A percentile compares a stretch with the other conserved stretches of the same genome.
Evolutionary conservation across 768 basidiomycete species (phyloP).

Genomic region (Suillus weaverae): DNA sequence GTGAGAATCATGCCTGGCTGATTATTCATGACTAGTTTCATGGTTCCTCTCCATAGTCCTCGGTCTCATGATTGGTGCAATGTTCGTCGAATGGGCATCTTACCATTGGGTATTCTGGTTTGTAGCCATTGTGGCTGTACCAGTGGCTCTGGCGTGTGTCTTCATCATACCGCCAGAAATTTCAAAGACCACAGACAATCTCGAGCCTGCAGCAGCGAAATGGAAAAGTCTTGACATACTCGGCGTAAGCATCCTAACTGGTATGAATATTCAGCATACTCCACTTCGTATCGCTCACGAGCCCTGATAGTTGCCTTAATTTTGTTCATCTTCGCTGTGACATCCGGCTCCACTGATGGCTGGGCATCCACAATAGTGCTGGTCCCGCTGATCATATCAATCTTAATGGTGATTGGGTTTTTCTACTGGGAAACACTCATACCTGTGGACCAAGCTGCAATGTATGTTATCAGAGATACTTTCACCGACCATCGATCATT

Average conservation of each 20-base stretch:
- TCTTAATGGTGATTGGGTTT: conserved; percentile 42
- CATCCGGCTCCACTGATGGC: conserved; percentile 47
- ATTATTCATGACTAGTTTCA: background rate
- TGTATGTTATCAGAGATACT: conserved; percentile 32
- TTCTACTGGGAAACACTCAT: conserved; percentile 51
- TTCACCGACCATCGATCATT: background rate
- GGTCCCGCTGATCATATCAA: conserved; percentile 45
- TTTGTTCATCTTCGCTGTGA: conserved; percentile 42
- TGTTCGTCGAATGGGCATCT: conserved; percentile 40
- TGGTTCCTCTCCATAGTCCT: conserved; percentile 28
- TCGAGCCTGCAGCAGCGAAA: conserved; percentile 10
- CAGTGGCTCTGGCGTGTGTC: conserved; percentile 32
- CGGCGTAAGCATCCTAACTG: conserved; percentile 40
- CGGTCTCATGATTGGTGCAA: conserved; percentile 45
- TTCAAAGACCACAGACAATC: conserved; percentile 1
- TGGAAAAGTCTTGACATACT: conserved; percentile 38
- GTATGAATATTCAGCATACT: conserved; percentile 18
- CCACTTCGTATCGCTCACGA: background rate
- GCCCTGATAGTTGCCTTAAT: conserved; percentile 27
- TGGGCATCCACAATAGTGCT: conserved; percentile 50
- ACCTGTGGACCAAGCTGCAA: conserved; percentile 40
- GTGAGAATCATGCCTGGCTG: conserved; percentile 18
- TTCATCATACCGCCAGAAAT: conserved; percentile 35
- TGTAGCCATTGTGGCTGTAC: conserved; percentile 38
- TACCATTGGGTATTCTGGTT: conserved; percentile 57